Conservation (phyloP, 345 rosid species). For the Trapa bicornis region DNA sequence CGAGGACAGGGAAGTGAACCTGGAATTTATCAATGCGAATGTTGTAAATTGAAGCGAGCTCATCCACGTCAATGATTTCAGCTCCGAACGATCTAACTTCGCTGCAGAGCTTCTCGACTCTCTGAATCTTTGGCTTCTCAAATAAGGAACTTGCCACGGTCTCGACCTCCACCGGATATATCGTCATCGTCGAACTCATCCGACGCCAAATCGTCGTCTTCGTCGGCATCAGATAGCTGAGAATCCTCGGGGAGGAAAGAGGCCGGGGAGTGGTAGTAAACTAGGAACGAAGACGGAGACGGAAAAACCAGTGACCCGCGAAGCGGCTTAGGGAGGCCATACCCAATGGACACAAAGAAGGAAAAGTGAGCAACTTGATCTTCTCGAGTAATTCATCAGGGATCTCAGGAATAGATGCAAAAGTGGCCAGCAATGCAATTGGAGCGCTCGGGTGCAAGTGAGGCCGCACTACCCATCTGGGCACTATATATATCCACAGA, state of each 20-base stretch:
- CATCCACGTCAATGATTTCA: constrained; percentile 62
- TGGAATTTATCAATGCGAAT: constrained; percentile 90
- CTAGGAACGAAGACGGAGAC: constrained; percentile 10
- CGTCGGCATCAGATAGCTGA: constrained; percentile 49
- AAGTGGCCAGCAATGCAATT: too few species aligned
- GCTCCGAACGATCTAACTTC: constrained; percentile 57
- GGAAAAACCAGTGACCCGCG: constrained; percentile 4
- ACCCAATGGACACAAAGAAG: constrained; percentile 18
- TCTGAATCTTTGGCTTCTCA: constrained; percentile 43
- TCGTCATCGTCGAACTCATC: constrained; percentile 14
- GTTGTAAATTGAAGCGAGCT: constrained; percentile 66
- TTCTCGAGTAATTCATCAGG: too few species aligned
- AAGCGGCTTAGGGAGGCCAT: constrained; percentile 19
- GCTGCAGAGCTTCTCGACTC: constrained; percentile 64
- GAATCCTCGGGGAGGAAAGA: constrained; percentile 37
- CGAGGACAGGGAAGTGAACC: constrained; percentile 23
- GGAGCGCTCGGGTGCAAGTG: too few species aligned
- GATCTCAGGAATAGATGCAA: too few species aligned
- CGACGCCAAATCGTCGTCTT: constrained; percentile 23
- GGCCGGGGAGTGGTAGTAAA: constrained; percentile 30
- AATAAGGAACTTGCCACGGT: constrained; percentile 15
- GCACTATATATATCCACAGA: too few species aligned
- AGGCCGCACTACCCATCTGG: too few species aligned
- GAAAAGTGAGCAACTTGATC: constrained; percentile 6
- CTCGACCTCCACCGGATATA: constrained; percentile 8